Evolutionary conservation across 2,329 filamentous ascomycete genomes (phyloP).

Genomic region (Arachnomyces sp.): DNA sequence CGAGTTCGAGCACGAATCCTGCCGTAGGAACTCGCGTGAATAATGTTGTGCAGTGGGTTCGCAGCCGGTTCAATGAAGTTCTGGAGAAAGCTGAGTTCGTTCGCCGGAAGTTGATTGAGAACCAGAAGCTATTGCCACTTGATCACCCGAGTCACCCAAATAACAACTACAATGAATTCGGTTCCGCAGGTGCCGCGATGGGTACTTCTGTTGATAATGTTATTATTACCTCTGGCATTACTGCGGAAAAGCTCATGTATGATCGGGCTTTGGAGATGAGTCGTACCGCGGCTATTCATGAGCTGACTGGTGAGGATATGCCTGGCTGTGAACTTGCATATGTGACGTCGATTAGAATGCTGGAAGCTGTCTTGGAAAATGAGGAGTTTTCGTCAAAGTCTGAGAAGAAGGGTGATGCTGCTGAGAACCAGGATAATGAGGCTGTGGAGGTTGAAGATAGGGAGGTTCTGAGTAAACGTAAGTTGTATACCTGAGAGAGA

Average conservation of each 20-base stretch:
- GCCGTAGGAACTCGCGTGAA: conserved; percentile 67
- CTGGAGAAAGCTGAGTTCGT: conserved; percentile 93
- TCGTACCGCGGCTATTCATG: conserved; percentile 84
- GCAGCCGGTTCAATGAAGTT: conserved; percentile 90
- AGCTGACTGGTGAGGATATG: conserved; percentile 86
- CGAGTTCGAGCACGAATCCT: conserved; percentile 41
- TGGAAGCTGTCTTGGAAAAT: conserved; percentile 85
- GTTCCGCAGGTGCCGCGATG: conserved; percentile 45
- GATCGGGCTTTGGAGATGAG: conserved; percentile 97
- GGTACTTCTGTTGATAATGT: conserved; percentile 69
- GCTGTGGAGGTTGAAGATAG: conserved; percentile 36
- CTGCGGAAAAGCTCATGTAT: conserved; percentile 96
- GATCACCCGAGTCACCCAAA: conserved; percentile 80
- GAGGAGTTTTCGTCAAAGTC: conserved; percentile 49
- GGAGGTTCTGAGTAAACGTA: conserved; percentile 42
- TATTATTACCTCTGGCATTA: conserved; percentile 76
- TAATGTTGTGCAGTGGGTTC: conserved; percentile 90
- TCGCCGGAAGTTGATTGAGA: conserved; percentile 76
- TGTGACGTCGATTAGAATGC: conserved; percentile 83
- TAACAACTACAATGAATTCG: conserved; percentile 59
- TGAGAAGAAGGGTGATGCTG: conserved; percentile 18
- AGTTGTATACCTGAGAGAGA: conserved; percentile 21
- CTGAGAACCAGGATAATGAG: conserved; percentile 14
- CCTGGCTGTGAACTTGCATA: conserved; percentile 86
- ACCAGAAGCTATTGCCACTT: conserved; percentile 71